A percentile compares a stretch with the other conserved stretches of the same genome.
phyloP scores from a whole-genome alignment of 805 yeast genomes.

The Ogataea pignaliae region DNA sequence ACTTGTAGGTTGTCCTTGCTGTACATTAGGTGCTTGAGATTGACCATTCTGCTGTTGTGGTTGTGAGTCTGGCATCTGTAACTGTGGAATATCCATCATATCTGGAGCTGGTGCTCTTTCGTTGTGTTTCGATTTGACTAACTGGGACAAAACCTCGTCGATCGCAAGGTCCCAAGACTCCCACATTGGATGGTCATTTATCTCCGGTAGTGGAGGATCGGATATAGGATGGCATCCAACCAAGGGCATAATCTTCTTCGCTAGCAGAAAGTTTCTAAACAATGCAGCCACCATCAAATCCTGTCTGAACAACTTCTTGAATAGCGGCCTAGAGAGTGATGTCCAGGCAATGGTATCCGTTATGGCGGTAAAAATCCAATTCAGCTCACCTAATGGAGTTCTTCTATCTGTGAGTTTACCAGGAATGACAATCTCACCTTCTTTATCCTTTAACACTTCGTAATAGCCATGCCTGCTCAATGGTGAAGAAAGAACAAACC shows the following conservation, averaged over 20 bases:
- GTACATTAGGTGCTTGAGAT: not conserved
- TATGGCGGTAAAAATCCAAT: constrained; percentile 97
- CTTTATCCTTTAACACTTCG: constrained; percentile 41
- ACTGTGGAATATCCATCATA: constrained; percentile 26
- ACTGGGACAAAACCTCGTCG: constrained; percentile 82
- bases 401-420: constrained; percentile 89
- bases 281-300: constrained; percentile 96
- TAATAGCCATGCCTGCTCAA: constrained; percentile 47
- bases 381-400: constrained; percentile 92
- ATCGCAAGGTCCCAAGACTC: constrained; percentile 97
- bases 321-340: constrained; percentile 76
- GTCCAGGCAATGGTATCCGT: constrained; percentile 99
- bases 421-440: constrained; percentile 68
- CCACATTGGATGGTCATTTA: constrained; percentile 89
- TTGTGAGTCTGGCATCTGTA: constrained; percentile 23
- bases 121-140: constrained; percentile 38
- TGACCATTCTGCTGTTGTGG: constrained; percentile 5
- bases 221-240: constrained; percentile 92
- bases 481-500: constrained; percentile 86
- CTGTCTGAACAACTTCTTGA: constrained; percentile 87
- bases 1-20: constrained; percentile 1
- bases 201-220: constrained; percentile 88
- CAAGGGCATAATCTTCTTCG: constrained; percentile 90
- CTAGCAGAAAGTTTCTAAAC: constrained; percentile 86
- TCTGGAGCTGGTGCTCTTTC: constrained; percentile 21